These are phyloP conservation scores for Apiotrichum brassicae DNA, from an alignment of 1,284 basidiomycete species.

Conservation along the genomic window DNA sequence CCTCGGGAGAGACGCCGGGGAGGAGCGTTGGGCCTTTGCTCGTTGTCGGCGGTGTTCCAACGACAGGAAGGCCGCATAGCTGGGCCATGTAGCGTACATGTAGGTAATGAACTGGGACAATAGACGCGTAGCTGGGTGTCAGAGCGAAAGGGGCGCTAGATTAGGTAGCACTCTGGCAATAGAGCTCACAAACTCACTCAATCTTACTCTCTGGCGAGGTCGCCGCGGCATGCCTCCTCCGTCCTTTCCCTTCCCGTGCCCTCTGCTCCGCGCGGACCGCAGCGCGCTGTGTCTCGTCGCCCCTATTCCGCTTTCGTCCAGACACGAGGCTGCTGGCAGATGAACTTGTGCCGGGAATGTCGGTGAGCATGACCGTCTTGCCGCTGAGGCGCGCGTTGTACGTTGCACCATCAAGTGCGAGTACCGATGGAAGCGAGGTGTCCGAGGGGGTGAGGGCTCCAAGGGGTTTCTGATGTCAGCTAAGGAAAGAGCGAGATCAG, in stretches of 20 bases:
- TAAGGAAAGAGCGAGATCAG: background rate
- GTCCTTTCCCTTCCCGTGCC: constrained; percentile 7
- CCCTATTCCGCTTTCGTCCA: constrained; percentile 31
- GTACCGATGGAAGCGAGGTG: constrained; percentile 17
- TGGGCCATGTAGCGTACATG: constrained; percentile 37
- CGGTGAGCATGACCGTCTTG: constrained; percentile 30
- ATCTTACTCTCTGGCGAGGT: constrained; percentile 18
- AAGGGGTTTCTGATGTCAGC: constrained; percentile 8
- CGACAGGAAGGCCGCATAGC: constrained; percentile 25
- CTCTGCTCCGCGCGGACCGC: constrained; percentile 4
- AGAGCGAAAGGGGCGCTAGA: constrained; percentile 1
- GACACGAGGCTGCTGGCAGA: constrained; percentile 18
- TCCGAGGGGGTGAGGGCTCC: constrained; percentile 7
- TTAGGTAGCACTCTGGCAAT: too few relatives aligned
- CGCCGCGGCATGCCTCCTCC: constrained; percentile 13
- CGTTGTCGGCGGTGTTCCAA: constrained; percentile 25
- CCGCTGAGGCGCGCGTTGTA: constrained; percentile 29
- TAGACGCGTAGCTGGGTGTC: constrained; percentile 29
- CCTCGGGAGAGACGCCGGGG: constrained; percentile 37
- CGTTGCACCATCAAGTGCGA: constrained; percentile 22
- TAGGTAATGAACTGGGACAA: constrained; percentile 40
- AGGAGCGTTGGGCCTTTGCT: constrained; percentile 30
- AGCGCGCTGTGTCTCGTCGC: constrained; percentile 14
- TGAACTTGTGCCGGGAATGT: constrained; percentile 6
- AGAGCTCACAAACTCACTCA: constrained; percentile 24